Evolutionary conservation across 768 basidiomycete species (phyloP).

Genomic region (Lyophyllum semitale): DNA sequence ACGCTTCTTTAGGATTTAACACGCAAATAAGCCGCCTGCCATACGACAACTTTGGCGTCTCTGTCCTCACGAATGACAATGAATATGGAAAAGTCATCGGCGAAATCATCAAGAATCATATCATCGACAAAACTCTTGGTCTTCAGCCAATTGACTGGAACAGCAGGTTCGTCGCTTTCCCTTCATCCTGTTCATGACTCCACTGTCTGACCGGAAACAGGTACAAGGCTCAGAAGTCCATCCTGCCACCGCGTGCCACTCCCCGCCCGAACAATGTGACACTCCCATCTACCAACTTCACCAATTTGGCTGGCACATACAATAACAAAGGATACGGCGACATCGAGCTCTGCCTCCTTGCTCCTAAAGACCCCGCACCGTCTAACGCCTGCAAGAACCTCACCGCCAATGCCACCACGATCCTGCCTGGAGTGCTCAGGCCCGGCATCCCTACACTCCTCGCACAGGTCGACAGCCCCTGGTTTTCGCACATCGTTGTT

Average conservation of each 20-base stretch:
- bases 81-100: conserved; percentile 15
- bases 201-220: neutral
- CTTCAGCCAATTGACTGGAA: conserved; percentile 26
- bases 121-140: conserved; percentile 21
- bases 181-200: neutral
- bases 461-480: conserved; percentile 13
- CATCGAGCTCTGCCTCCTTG: conserved; percentile 22
- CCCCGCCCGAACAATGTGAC: conserved; percentile 15
- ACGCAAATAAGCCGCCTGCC: conserved; percentile 12
- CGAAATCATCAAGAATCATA: conserved; percentile 23
- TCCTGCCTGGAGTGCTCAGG: conserved; percentile 17
- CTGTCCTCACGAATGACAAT: conserved; percentile 27
- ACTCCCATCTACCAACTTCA: conserved; percentile 15
- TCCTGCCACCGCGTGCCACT: neutral
- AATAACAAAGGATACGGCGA: conserved; percentile 21
- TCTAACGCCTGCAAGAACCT: conserved; percentile 4
- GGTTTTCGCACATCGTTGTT: conserved; percentile 16
- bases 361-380: neutral
- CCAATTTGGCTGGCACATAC: conserved; percentile 21
- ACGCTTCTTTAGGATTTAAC: conserved; percentile 4
- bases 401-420: conserved; percentile 2
- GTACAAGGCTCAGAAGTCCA: neutral
- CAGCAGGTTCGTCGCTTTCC: conserved; percentile 10
- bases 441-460: conserved; percentile 18
- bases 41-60: conserved; percentile 18